phyloP scores from a whole-genome alignment of 2,329 filamentous ascomycete genomes.

The Camillea tinctor region DNA sequence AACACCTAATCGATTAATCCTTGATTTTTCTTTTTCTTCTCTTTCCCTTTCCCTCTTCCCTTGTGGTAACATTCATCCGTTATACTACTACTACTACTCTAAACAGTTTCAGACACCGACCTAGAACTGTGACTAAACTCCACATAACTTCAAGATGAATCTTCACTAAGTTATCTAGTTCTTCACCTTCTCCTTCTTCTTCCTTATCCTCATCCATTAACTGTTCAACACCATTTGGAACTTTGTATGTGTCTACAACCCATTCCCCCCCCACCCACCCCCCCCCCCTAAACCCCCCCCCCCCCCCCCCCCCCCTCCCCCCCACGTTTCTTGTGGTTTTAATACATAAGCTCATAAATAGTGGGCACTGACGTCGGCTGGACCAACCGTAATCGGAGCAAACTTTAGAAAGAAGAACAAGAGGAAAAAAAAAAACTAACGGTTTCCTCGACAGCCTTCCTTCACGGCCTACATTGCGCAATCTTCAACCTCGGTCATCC shows the following conservation, averaged over 20 bases:
- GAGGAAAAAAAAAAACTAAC: not conserved
- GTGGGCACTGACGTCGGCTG: conserved; percentile 3
- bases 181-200: not conserved
- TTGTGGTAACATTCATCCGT: conserved; percentile 5
- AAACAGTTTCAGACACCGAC: not conserved
- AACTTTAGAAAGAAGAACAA: conserved; percentile 2
- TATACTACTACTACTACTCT: conserved; percentile 7
- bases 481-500: not conserved
- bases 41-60: too few relatives aligned
- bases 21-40: conserved; percentile 14
- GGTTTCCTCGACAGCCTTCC: not conserved
- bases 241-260: not conserved
- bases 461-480: conserved; percentile 1
- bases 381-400: conserved; percentile 19
- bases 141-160: conserved; percentile 15
- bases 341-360: conserved; percentile 8
- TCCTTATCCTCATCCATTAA: conserved; percentile 5
- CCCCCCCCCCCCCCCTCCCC: conserved; percentile 4
- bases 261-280: conserved; percentile 9
- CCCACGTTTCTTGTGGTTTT: conserved; percentile 6
- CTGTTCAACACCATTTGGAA: conserved; percentile 3
- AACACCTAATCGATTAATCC: conserved; percentile 3
- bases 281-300: conserved; percentile 1
- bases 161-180: conserved; percentile 12
- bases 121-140: conserved; percentile 2